Evolutionary conservation across 2,329 filamentous ascomycete species (phyloP), one percentile per base, ranked within the genome.

Genomic region (Cephalotrichum gorgonifer): DNA sequence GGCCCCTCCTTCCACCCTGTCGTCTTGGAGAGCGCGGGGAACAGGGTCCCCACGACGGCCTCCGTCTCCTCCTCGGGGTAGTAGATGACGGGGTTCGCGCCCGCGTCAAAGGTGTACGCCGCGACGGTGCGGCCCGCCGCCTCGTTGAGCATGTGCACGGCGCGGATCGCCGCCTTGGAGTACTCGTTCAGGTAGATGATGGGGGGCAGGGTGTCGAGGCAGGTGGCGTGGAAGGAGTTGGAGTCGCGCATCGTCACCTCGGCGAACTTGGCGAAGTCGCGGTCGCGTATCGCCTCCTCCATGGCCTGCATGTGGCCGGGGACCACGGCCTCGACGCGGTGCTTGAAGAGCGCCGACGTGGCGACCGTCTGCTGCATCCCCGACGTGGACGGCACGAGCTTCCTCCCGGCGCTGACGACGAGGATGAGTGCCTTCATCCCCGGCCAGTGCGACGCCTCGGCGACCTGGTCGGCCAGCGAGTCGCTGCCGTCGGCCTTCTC

Each of bases 171-270:
- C 1, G 91, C 88, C 33, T 86, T 76, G 20, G 85, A 91, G 15
- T 91, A 83, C 63, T 98, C 93, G 69, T 96, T 98, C 76, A 98
- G 83, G 74, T 98, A 98, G 69, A 95, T 96, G 63, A 98, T 98
- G 17, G 94, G 93, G 42, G 94, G 93, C 69, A 88, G 89, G 2
- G 93, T 97, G 64, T 98, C 93, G 58, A 94, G 74, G 65, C 93
- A 97, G 50, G 85, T 88, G 33, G 93, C 88, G 67, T 98, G 93
- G 81, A 98, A 98, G 52, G 83, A 88, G 72, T 98, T 98, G 62
- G 86, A 94, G 64, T 98, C 93, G 65, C 83, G 85, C 90, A 96
- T 98, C 15, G 93, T 95, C 53, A 96, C 78, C 63, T 87, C 82
- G 23, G 85, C 93, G 62, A 98, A 98, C 20, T 77, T 73, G 58